Conservation (phyloP, 2,329 filamentous ascomycete species). For the Calonectria pseudoreteaudii region DNA sequence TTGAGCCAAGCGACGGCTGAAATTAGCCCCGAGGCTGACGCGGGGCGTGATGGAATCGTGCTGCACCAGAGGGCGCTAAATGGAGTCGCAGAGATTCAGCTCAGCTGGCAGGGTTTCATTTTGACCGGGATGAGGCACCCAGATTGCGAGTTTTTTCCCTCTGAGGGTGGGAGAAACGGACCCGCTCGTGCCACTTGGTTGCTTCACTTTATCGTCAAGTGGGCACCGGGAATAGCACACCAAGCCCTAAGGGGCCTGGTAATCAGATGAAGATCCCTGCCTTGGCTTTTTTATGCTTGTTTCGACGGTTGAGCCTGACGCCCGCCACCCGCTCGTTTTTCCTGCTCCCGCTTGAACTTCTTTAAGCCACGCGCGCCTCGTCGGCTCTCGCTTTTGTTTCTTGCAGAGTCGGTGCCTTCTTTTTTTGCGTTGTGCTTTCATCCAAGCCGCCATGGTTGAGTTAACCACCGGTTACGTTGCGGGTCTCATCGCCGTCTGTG, state of each 20-base stretch:
- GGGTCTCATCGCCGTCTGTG: slow-evolving; percentile 38
- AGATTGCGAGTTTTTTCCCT: not conserved
- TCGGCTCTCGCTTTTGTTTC: not conserved
- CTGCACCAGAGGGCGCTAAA: not conserved
- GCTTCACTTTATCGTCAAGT: not conserved
- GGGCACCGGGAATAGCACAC: not conserved
- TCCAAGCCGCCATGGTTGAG: slow-evolving; percentile 28
- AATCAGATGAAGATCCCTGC: not conserved
- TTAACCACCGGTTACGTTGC: slow-evolving; percentile 39
- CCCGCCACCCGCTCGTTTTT: too few relatives aligned
- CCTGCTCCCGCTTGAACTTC: not conserved
- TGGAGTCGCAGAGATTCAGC: not conserved
- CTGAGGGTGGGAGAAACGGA: not conserved
- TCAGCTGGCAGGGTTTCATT: not conserved
- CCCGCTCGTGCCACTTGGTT: not conserved
- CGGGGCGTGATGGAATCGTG: not conserved
- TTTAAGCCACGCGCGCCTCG: not conserved
- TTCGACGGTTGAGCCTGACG: not conserved
- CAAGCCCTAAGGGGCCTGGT: not conserved
- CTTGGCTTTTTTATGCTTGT: slow-evolving; percentile 6
- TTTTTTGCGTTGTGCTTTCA: not conserved
- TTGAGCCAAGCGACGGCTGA: not conserved
- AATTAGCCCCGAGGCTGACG: slow-evolving; percentile 10
- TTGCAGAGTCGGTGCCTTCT: not conserved
- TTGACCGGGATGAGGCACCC: not conserved